Evolutionary conservation across 2,329 filamentous ascomycete genomes (phyloP).

Genomic region (Lizonia empirigonia): DNA sequence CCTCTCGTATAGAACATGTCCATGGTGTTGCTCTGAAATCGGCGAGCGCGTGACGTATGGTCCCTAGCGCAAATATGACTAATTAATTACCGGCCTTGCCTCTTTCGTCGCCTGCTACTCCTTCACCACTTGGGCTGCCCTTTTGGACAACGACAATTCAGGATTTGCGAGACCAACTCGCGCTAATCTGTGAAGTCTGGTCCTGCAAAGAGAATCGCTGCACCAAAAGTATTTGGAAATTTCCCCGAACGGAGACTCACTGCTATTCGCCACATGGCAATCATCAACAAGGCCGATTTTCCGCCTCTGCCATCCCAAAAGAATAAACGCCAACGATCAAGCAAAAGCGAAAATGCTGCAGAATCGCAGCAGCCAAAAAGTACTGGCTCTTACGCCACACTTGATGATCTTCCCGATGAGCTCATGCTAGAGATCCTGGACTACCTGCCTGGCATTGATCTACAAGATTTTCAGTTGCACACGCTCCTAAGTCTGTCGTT

Average conservation of each 20-base stretch:
- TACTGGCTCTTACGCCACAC: slow-evolving; percentile 2
- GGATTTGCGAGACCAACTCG: neutral
- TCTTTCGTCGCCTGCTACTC: neutral
- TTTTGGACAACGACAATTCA: neutral
- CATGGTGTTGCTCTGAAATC: no score
- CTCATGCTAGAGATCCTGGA: slow-evolving; percentile 34
- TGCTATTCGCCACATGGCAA: slow-evolving; percentile 15
- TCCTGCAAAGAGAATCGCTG: neutral
- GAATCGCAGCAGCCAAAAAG: neutral
- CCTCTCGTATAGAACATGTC: no score
- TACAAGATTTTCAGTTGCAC: slow-evolving; percentile 22
- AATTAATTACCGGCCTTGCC: slow-evolving; percentile 5
- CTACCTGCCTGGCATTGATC: slow-evolving; percentile 27
- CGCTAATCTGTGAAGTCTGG: neutral
- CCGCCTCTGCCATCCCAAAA: slow-evolving; percentile 28
- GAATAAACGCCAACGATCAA: neutral
- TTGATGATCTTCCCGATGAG: slow-evolving; percentile 37
- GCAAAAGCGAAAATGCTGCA: neutral
- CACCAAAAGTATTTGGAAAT: neutral
- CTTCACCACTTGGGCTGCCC: neutral
- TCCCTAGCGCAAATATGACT: no score
- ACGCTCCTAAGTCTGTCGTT: slow-evolving; percentile 29
- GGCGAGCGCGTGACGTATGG: no score
- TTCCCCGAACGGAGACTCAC: neutral
- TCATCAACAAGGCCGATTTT: slow-evolving; percentile 26